These are phyloP conservation scores for Moesziomyces sp. DNA, from an alignment of 1,284 basidiomycete genomes.

Conservation along the genomic window DNA sequence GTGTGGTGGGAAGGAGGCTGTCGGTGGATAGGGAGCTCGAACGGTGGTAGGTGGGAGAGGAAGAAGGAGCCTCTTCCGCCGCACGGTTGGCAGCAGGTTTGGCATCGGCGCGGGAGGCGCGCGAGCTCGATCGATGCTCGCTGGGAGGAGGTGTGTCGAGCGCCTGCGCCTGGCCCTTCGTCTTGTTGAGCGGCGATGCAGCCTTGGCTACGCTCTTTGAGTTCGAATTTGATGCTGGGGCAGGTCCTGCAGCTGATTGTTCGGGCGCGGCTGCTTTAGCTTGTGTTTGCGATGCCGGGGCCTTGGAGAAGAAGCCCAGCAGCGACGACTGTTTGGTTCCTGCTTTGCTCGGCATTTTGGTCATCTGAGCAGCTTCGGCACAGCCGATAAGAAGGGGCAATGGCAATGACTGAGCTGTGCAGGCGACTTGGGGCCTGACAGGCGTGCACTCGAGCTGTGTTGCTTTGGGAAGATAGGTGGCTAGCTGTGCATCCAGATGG, in stretches of 20 bases:
- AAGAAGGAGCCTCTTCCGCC: slow-evolving; percentile 15
- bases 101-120: slow-evolving; percentile 9
- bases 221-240: slow-evolving; percentile 2
- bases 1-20: slow-evolving; percentile 17
- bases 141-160: slow-evolving; percentile 43
- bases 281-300: slow-evolving; percentile 17
- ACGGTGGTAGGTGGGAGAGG: slow-evolving; percentile 34
- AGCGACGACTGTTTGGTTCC: slow-evolving; percentile 49
- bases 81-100: slow-evolving; percentile 1
- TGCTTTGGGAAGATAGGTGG: background rate
- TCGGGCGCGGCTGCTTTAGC: slow-evolving; percentile 12
- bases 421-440: background rate
- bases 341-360: slow-evolving; percentile 22
- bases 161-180: slow-evolving; percentile 12
- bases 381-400: background rate
- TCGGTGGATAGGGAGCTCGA: slow-evolving; percentile 40
- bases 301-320: slow-evolving; percentile 56
- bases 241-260: slow-evolving; percentile 1
- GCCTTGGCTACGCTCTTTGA: slow-evolving; percentile 10
- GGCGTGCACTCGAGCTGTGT: background rate
- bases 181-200: slow-evolving; percentile 11
- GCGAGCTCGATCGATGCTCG: slow-evolving; percentile 27
- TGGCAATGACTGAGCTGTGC: background rate
- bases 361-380: background rate
- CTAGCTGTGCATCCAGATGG: background rate